These are phyloP conservation scores for Capsicum baccatum DNA, from an alignment of 257 asterid species.

Conservation along the genomic window DNA sequence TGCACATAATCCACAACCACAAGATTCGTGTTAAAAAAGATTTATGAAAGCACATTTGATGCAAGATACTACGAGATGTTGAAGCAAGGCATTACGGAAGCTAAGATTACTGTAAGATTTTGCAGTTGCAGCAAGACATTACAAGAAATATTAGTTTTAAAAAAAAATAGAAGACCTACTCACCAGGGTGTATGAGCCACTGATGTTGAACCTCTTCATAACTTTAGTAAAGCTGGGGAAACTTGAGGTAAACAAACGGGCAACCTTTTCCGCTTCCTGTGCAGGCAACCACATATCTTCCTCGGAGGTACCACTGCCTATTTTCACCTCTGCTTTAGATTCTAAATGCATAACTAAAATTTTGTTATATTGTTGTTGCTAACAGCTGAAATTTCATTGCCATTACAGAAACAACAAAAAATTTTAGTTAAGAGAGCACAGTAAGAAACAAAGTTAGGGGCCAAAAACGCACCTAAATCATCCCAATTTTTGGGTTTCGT, in stretches of 20 bases:
- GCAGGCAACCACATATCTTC: constrained; percentile 65
- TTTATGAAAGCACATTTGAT: neutral
- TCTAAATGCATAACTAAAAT: constrained; percentile 10
- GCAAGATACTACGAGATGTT: constrained; percentile 12
- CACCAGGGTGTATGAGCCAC: constrained; percentile 95
- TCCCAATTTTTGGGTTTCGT: no score
- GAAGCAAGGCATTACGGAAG: constrained; percentile 15
- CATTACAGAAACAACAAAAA: neutral
- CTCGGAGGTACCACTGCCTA: constrained; percentile 42
- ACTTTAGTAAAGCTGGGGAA: constrained; percentile 76
- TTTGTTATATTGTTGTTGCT: neutral
- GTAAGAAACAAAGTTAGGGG: neutral
- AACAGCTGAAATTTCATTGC: constrained; percentile 14
- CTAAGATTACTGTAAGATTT: neutral
- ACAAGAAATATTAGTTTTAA: neutral
- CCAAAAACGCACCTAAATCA: no score
- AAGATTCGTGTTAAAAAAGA: neutral
- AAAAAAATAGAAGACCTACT: constrained; percentile 39
- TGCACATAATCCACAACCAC: constrained; percentile 10
- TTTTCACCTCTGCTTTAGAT: constrained; percentile 52
- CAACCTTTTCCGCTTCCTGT: constrained; percentile 78
- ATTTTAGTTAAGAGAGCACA: neutral
- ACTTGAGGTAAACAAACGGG: constrained; percentile 68
- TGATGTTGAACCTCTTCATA: constrained; percentile 87
- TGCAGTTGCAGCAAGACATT: constrained; percentile 2